Evolutionary conservation across 1,284 basidiomycete species (phyloP).

Genomic region (Cutaneotrichosporon daszewskae): DNA sequence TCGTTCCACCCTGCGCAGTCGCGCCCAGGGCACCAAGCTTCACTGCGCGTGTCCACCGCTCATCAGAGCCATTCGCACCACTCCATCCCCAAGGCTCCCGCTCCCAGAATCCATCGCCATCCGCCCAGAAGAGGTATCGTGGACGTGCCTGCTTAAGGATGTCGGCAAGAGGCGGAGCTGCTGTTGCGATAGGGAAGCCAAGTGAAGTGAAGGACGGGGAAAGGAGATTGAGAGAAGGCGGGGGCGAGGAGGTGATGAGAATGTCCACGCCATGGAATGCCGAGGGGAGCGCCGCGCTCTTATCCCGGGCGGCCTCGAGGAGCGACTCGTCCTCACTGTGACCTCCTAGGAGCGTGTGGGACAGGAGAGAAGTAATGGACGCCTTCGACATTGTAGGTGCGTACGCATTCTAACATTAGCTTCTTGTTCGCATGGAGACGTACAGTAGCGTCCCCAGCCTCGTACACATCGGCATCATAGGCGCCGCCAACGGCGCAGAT

Average conservation of each 20-base stretch:
- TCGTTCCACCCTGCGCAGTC: constrained; percentile 51
- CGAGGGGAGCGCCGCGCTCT: constrained; percentile 54
- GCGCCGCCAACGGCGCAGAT: constrained; percentile 78
- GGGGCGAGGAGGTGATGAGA: constrained; percentile 73
- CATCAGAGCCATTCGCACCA: constrained; percentile 54
- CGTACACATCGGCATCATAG: constrained; percentile 60
- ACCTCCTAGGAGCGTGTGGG: constrained; percentile 48
- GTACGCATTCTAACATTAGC: constrained; percentile 67
- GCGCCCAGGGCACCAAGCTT: constrained; percentile 80
- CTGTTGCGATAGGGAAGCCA: constrained; percentile 48
- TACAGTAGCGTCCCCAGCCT: constrained; percentile 13
- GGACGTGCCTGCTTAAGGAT: constrained; percentile 52
- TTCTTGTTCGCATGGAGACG: constrained; percentile 23
- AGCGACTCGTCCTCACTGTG: constrained; percentile 53
- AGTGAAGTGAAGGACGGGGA: constrained; percentile 54
- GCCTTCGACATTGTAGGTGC: constrained; percentile 65
- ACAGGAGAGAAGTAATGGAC: constrained; percentile 58
- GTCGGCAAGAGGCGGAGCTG: constrained; percentile 62
- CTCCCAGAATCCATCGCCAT: constrained; percentile 72
- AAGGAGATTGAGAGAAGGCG: constrained; percentile 61
- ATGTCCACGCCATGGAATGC: constrained; percentile 66
- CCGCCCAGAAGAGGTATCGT: constrained; percentile 52
- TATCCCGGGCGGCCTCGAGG: constrained; percentile 64
- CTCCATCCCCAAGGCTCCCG: constrained; percentile 82
- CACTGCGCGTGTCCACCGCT: constrained; percentile 67